A percentile compares a stretch with the other conserved stretches of the same genome.
Evolutionary conservation across 768 basidiomycete species (phyloP).

Genomic region (Auriscalpium vulgare): DNA sequence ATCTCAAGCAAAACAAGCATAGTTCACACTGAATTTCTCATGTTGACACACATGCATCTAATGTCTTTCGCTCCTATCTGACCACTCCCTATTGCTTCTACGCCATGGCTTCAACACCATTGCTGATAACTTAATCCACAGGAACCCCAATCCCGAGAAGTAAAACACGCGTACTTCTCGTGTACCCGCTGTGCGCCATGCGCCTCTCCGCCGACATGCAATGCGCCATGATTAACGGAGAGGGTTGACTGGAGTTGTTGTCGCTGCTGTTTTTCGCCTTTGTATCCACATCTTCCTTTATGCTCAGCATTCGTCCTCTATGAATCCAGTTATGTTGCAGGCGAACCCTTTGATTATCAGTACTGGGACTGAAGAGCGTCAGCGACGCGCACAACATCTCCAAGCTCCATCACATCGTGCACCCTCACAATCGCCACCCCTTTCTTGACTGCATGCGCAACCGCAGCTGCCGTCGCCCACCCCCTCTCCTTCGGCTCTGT

Average conservation of each 20-base stretch:
- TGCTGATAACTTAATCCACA: slow-evolving; percentile 16
- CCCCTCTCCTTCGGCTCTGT: slow-evolving; percentile 59
- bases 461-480: slow-evolving; percentile 75
- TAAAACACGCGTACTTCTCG: slow-evolving; percentile 13
- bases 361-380: slow-evolving; percentile 27
- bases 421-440: slow-evolving; percentile 69
- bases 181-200: not conserved
- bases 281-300: too few relatives aligned
- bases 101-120: not conserved
- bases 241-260: slow-evolving; percentile 6
- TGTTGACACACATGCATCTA: slow-evolving; percentile 84
- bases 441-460: slow-evolving; percentile 68
- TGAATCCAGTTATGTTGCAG: too few relatives aligned
- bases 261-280: not conserved
- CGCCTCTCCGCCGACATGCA: not conserved
- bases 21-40: slow-evolving; percentile 91
- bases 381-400: slow-evolving; percentile 63
- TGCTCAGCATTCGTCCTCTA: too few relatives aligned
- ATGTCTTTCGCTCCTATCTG: slow-evolving; percentile 99
- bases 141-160: slow-evolving; percentile 33
- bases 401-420: slow-evolving; percentile 69
- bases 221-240: not conserved
- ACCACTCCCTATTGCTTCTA: slow-evolving; percentile 24
- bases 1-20: slow-evolving; percentile 62
- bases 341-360: too few relatives aligned